Base-by-base conservation (phyloP, 1,284 basidiomycete genomes). In the Trichosporon sp. region DNA sequence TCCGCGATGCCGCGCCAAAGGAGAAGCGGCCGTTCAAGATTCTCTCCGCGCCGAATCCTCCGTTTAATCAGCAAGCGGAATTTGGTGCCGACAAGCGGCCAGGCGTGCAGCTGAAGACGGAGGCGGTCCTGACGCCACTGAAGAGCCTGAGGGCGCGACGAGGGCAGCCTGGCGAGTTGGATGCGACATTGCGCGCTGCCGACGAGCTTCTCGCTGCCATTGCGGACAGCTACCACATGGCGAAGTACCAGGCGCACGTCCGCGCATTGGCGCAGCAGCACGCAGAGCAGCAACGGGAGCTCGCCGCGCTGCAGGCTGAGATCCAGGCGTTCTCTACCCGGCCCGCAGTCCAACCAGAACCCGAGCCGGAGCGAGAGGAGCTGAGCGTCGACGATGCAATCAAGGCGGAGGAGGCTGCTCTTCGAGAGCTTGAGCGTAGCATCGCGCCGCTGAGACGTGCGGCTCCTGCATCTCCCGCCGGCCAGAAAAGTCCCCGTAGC, bases 151-250 rank as follows among this genome's bases (percentile, higher is more conserved):
- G 69, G 40, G 32, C 54, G 67, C 66, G 37, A 10, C 69, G 65
- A 31, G 61, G 59, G 5, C 74, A 72, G 11, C 71, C 65, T 48
- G 76, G 79, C 56, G 79, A 83, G 65, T 76, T 80, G 11, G 78
- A 78, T 26, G 75, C 79, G 4, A 73, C 81, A 66, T 69, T 84
- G 46, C 71, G 70, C 11, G 81, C 79, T 4, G 81, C 81, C 0
- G 66, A 80, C 70, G 80, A 78, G 69, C 73, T 84, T 4, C 78
- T 83, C 14, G 80, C 82, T 78, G 66, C 80, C 78, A 79, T 75
- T 21, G 65, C 67, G 8, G 66, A 67, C 48, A 63, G 19, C 32
- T 63, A 35, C 59, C 59, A 32, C 16, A 26, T 78, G 4, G 78
- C 79, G 6, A 66, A 73, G 26, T 80, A 83, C 67, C 68, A 76